These are phyloP conservation scores for Oldenlandia corymbosa DNA, from an alignment of 257 asterid species.

Conservation along the genomic window DNA sequence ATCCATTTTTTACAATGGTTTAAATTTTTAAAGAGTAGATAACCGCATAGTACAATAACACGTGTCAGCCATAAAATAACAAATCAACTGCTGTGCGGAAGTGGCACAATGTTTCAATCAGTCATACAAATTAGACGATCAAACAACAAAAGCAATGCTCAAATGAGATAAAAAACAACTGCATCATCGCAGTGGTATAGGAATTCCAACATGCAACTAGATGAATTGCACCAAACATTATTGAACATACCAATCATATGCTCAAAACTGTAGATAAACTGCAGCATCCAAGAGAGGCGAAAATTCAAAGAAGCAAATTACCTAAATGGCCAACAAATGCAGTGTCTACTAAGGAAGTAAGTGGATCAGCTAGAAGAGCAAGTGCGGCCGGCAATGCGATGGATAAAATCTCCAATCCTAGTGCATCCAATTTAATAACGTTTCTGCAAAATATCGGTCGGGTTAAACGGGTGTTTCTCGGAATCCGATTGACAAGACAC, in stretches of 20 bases:
- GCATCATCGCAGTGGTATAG: not conserved
- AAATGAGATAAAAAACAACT: not conserved
- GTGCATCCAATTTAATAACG: constrained; percentile 49
- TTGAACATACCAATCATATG: not conserved
- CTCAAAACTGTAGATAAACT: no score
- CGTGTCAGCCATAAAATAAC: no score
- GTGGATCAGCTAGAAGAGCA: constrained; percentile 91
- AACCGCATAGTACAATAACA: no score
- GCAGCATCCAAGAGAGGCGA: not conserved
- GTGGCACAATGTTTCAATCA: no score
- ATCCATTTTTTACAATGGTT: no score
- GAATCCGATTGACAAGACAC: constrained; percentile 9
- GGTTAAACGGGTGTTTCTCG: constrained; percentile 1
- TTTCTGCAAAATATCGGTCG: constrained; percentile 55
- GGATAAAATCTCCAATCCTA: constrained; percentile 67
- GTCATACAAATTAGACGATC: no score
- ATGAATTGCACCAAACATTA: no score
- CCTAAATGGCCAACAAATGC: constrained; percentile 94
- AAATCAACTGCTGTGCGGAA: no score
- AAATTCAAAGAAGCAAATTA: constrained; percentile 19
- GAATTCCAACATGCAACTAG: not conserved
- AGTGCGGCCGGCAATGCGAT: constrained; percentile 86
- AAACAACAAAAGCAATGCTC: not conserved
- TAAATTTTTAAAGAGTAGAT: no score
- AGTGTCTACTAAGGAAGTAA: constrained; percentile 78